phyloP scores from a whole-genome alignment of 768 basidiomycete species.

The Exsudoporus frostii region DNA sequence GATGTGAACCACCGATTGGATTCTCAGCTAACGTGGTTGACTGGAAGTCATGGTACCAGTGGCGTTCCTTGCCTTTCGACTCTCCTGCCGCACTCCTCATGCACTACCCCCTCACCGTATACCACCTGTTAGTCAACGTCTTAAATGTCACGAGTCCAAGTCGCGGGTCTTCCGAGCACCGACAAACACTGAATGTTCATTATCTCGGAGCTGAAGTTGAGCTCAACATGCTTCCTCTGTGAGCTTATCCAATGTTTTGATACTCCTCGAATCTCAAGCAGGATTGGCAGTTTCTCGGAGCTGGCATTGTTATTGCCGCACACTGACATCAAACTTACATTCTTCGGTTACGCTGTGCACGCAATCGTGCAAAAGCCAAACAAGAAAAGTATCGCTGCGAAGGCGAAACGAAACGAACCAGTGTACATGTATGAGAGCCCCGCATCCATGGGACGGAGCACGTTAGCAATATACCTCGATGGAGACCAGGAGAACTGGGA shows the following conservation, averaged over 20 bases:
- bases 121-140: slow-evolving; percentile 35
- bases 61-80: slow-evolving; percentile 41
- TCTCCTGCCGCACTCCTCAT: slow-evolving; percentile 45
- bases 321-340: slow-evolving; percentile 41
- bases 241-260: slow-evolving; percentile 9
- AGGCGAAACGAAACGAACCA: slow-evolving; percentile 25
- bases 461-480: slow-evolving; percentile 36
- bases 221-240: slow-evolving; percentile 41
- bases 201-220: slow-evolving; percentile 41
- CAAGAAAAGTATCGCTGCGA: slow-evolving; percentile 32
- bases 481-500: slow-evolving; percentile 27
- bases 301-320: slow-evolving; percentile 43
- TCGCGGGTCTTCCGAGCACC: slow-evolving; percentile 15
- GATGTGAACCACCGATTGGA: slow-evolving; percentile 26
- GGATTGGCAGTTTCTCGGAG: slow-evolving; percentile 39
- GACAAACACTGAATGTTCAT: slow-evolving; percentile 33
- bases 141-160: slow-evolving; percentile 30
- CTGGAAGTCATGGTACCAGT: slow-evolving; percentile 46
- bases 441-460: slow-evolving; percentile 35
- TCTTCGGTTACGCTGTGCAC: slow-evolving; percentile 38
- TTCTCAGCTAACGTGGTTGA: slow-evolving; percentile 30
- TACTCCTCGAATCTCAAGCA: background rate
- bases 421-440: slow-evolving; percentile 39
- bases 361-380: slow-evolving; percentile 31
- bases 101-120: slow-evolving; percentile 42